These are phyloP conservation scores for Kalaharituber pfeilii DNA, from an alignment of 2,329 filamentous ascomycete genomes.

Conservation along the genomic window DNA sequence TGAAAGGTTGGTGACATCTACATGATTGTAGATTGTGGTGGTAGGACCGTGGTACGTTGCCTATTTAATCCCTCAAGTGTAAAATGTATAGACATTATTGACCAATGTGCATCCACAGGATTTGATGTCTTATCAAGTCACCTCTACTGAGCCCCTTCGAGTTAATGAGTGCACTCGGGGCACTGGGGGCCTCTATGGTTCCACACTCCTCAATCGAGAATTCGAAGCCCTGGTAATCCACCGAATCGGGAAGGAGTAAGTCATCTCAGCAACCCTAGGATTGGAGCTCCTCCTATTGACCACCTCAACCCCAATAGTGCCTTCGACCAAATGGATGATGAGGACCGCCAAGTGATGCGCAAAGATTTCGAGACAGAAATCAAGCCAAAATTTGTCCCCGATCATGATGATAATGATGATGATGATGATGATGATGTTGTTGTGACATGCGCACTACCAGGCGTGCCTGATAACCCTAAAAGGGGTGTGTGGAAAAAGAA, in stretches of 20 bases:
- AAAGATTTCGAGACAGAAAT: background rate
- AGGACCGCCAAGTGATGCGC: background rate
- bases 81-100: background rate
- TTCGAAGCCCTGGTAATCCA: conserved; percentile 37
- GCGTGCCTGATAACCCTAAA: conserved; percentile 39
- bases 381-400: background rate
- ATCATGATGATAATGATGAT: background rate
- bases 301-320: too few species aligned
- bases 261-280: background rate
- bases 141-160: conserved; percentile 50
- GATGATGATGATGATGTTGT: background rate
- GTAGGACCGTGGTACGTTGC: background rate
- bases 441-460: background rate
- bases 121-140: conserved; percentile 64
- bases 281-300: too few species aligned
- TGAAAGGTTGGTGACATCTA: conserved; percentile 27
- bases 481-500: conserved; percentile 59
- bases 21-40: conserved; percentile 32
- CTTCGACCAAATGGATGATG: background rate
- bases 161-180: conserved; percentile 67
- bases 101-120: conserved; percentile 8
- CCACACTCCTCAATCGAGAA: conserved; percentile 52
- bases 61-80: background rate
- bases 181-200: conserved; percentile 41
- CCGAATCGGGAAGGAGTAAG: conserved; percentile 26